These are phyloP conservation scores for Trichomonascaceae sp. DNA, from an alignment of 1,139 yeast species.

Conservation along the genomic window DNA sequence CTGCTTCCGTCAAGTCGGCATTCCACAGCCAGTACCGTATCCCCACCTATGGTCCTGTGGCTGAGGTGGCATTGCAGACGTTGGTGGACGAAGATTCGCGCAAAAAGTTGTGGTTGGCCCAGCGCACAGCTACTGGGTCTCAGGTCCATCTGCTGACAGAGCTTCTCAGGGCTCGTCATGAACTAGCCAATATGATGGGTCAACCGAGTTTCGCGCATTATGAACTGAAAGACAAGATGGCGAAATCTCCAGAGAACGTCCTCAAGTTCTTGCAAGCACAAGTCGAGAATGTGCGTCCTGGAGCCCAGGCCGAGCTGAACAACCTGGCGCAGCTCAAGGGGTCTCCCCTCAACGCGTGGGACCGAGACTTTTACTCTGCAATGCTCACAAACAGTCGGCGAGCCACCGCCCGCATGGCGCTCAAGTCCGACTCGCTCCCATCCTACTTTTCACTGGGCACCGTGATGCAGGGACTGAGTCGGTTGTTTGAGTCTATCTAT, in stretches of 20 bases:
- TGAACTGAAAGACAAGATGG: conserved; percentile 84
- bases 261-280: conserved; percentile 50
- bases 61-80: conserved; percentile 51
- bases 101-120: conserved; percentile 57
- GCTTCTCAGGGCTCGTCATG: conserved; percentile 53
- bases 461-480: conserved; percentile 70
- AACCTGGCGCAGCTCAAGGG: conserved; percentile 14
- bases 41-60: conserved; percentile 58
- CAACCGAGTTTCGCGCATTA: conserved; percentile 62
- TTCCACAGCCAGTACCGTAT: conserved; percentile 29
- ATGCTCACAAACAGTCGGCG: conserved; percentile 23
- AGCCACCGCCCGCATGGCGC: conserved; percentile 8
- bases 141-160: conserved; percentile 51
- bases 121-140: conserved; percentile 39
- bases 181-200: conserved; percentile 65
- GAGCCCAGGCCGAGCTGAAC: conserved; percentile 49
- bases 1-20: conserved; percentile 14
- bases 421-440: conserved; percentile 15
- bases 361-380: conserved; percentile 58
- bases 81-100: conserved; percentile 49
- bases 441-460: conserved; percentile 72
- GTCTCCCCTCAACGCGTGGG: conserved; percentile 58
- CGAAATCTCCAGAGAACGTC: conserved; percentile 68
- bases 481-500: conserved; percentile 56
- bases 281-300: conserved; percentile 37